phyloP scores from a whole-genome alignment of 2,329 filamentous ascomycete genomes.

The Grosmannia clavigera region DNA sequence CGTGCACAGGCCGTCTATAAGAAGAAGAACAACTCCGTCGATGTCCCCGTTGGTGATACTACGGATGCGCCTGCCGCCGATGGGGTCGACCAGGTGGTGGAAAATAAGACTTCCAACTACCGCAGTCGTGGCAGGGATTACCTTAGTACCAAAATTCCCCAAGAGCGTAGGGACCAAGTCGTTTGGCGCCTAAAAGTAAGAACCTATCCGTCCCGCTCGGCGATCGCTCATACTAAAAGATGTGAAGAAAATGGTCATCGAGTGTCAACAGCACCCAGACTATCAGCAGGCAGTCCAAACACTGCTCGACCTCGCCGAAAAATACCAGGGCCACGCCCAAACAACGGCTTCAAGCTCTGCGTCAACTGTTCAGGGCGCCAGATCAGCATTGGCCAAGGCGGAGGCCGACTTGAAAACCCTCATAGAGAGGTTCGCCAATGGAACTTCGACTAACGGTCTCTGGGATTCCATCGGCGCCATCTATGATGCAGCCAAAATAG shows the following conservation, averaged over 20 bases:
- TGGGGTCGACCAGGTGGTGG: conserved; percentile 39
- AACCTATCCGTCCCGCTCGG: not conserved
- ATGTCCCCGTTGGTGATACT: conserved; percentile 37
- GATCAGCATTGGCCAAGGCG: conserved; percentile 53
- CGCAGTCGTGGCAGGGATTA: conserved; percentile 51
- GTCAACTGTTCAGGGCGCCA: conserved; percentile 60
- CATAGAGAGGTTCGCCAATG: conserved; percentile 91
- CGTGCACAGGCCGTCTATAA: conserved; percentile 53
- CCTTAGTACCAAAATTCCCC: conserved; percentile 72
- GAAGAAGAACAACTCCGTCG: conserved; percentile 29
- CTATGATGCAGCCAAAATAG: conserved; percentile 75
- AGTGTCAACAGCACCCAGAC: conserved; percentile 90
- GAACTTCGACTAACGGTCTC: conserved; percentile 76
- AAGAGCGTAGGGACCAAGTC: conserved; percentile 84
- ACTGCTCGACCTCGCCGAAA: conserved; percentile 69
- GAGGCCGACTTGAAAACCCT: conserved; percentile 75
- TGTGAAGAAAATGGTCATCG: conserved; percentile 79
- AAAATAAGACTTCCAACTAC: conserved; percentile 27
- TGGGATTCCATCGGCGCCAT: conserved; percentile 76
- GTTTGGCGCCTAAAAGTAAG: conserved; percentile 67
- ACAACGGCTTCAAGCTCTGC: conserved; percentile 50
- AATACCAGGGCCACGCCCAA: conserved; percentile 67
- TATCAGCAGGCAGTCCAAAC: conserved; percentile 89
- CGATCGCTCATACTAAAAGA: not conserved
- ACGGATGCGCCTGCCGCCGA: conserved; percentile 35